phyloP scores from a whole-genome alignment of 225 moss, liverwort and hornwort genomes.

The Pseudoscleropodium purum region DNA sequence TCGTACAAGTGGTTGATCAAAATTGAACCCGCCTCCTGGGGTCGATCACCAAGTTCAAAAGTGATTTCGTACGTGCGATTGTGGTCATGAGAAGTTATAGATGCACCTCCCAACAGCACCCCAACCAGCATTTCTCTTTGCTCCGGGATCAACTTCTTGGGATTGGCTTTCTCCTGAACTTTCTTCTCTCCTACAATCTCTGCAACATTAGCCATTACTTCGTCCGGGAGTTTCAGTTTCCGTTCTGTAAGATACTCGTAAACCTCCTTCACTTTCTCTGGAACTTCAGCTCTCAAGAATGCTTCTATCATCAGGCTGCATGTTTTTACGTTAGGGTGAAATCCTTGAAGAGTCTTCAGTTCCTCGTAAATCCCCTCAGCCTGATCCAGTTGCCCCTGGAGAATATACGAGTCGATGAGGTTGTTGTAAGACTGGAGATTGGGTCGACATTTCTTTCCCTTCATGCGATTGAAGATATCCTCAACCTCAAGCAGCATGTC shows the following conservation, averaged over 20 bases:
- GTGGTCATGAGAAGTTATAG: constrained; percentile 49
- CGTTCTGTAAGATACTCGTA: constrained; percentile 35
- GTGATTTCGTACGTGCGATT: constrained; percentile 68
- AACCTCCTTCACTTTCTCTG: constrained; percentile 45
- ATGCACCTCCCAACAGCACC: constrained; percentile 75
- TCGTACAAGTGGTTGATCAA: constrained; percentile 69
- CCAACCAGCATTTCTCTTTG: constrained; percentile 86
- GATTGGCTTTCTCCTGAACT: constrained; percentile 28
- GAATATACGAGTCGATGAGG: constrained; percentile 62
- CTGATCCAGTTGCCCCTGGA: constrained; percentile 40
- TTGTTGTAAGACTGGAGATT: constrained; percentile 64
- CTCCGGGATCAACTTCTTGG: constrained; percentile 42
- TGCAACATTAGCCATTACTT: constrained; percentile 25
- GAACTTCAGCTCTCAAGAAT: constrained; percentile 31
- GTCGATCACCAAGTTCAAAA: constrained; percentile 52
- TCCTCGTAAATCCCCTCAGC: constrained; percentile 52
- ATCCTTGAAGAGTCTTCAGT: constrained; percentile 37
- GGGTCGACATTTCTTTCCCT: constrained; percentile 50
- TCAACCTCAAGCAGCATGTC: constrained; percentile 46
- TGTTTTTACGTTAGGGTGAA: constrained; percentile 46
- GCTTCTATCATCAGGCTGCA: constrained; percentile 67
- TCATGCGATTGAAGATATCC: constrained; percentile 55
- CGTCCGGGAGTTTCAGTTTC: constrained; percentile 47
- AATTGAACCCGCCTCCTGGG: constrained; percentile 34
- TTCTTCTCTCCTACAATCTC: constrained; percentile 45